A percentile compares a stretch with the other conserved stretches of the same genome.
Conservation (phyloP, 805 yeast genomes). For the Metschnikowia aberdeeniae region DNA sequence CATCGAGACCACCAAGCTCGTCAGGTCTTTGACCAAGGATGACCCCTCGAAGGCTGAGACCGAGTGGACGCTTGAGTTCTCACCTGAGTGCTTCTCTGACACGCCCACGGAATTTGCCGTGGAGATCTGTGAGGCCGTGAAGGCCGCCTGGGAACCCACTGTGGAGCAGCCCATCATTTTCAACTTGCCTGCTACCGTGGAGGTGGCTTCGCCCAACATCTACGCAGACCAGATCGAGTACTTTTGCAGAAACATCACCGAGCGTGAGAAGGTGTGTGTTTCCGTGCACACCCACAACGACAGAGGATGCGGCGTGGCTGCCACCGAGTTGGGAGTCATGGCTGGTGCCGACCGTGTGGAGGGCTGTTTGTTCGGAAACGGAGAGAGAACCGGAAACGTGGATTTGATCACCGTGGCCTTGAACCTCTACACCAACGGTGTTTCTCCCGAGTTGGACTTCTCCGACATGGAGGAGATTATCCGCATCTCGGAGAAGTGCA, state of each 20-base stretch:
- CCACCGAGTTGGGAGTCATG: constrained; percentile 67
- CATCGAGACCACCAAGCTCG: constrained; percentile 64
- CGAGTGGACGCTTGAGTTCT: constrained; percentile 67
- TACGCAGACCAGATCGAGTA: constrained; percentile 81
- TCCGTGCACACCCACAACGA: constrained; percentile 77
- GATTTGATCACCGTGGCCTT: constrained; percentile 72
- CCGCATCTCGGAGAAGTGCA: constrained; percentile 69
- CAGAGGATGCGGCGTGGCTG: constrained; percentile 83
- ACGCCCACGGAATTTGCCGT: constrained; percentile 71
- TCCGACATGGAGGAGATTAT: constrained; percentile 64
- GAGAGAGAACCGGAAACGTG: constrained; percentile 83
- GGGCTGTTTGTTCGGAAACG: constrained; percentile 79
- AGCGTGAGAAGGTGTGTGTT: constrained; percentile 66
- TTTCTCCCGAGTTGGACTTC: constrained; percentile 66
- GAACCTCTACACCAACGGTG: constrained; percentile 76
- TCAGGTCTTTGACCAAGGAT: constrained; percentile 67
- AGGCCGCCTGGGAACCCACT: constrained; percentile 76
- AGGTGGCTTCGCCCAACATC: constrained; percentile 68
- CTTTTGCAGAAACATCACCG: constrained; percentile 61
- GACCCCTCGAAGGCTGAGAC: constrained; percentile 63
- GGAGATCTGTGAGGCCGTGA: constrained; percentile 76
- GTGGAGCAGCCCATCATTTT: constrained; percentile 69
- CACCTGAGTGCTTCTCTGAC: constrained; percentile 76
- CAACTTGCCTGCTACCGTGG: constrained; percentile 79
- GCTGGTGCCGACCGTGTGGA: constrained; percentile 88